Evolutionary conservation across 2,329 filamentous ascomycete species (phyloP).

Genomic region (Curvularia verruculosa): DNA sequence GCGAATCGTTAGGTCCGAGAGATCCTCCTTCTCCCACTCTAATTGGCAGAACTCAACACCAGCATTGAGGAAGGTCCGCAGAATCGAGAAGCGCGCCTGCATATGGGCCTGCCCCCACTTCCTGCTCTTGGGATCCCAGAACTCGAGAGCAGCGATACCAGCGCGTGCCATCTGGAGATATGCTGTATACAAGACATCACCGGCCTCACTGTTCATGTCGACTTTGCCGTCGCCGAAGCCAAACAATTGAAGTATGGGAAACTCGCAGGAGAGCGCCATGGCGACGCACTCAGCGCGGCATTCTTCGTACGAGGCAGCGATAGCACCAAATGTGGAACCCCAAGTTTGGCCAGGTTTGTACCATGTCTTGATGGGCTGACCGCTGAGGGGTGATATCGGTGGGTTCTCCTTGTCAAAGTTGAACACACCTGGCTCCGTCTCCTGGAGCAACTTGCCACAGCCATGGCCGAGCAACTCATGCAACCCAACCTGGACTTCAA

Average conservation of each 20-base stretch:
- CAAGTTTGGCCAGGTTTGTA: slow-evolving; percentile 96
- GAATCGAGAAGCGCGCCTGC: slow-evolving; percentile 87
- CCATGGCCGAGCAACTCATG: slow-evolving; percentile 90
- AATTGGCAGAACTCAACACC: slow-evolving; percentile 87
- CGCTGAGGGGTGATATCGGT: slow-evolving; percentile 78
- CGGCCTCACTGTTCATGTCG: slow-evolving; percentile 77
- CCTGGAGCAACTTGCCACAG: slow-evolving; percentile 91
- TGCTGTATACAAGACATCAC: slow-evolving; percentile 83
- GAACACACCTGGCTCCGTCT: slow-evolving; percentile 78
- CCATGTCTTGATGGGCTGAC: slow-evolving; percentile 80
- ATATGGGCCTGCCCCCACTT: slow-evolving; percentile 92
- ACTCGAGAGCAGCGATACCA: slow-evolving; percentile 86
- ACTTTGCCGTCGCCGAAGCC: slow-evolving; percentile 80
- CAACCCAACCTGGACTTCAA: slow-evolving; percentile 94
- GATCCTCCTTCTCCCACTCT: slow-evolving; percentile 72
- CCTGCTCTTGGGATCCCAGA: slow-evolving; percentile 88
- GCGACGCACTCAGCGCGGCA: slow-evolving; percentile 93
- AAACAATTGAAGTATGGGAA: slow-evolving; percentile 86
- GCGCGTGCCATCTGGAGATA: slow-evolving; percentile 95
- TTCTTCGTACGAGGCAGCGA: slow-evolving; percentile 90
- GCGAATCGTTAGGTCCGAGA: slow-evolving; percentile 81
- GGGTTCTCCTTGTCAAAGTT: slow-evolving; percentile 88
- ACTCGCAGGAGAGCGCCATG: slow-evolving; percentile 89
- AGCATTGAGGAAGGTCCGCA: slow-evolving; percentile 82
- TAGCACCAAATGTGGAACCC: slow-evolving; percentile 87